Conservation (phyloP, 148 eudicot species). For the Mesembryanthemum crystallinum region DNA sequence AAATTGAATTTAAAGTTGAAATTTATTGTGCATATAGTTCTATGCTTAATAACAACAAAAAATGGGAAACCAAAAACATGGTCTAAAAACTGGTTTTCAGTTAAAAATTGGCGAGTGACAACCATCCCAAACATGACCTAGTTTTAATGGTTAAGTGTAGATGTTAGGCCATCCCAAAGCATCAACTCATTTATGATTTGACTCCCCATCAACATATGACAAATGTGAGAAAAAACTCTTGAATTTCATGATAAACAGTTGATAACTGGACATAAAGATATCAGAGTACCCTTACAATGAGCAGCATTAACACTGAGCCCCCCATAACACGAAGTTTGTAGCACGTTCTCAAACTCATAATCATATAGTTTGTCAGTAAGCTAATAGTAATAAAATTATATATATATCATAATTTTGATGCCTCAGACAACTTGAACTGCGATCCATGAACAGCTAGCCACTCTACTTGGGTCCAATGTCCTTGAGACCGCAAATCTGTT, state of each 20-base stretch:
- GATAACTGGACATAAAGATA: not conserved
- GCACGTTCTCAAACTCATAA: constrained; percentile 5
- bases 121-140: no score
- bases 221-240: not conserved
- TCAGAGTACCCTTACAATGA: not conserved
- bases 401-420: not conserved
- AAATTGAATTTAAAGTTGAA: no score
- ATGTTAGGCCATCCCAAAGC: no score
- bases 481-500: constrained; percentile 71
- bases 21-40: no score
- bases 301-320: not conserved
- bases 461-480: constrained; percentile 59
- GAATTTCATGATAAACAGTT: not conserved
- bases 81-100: no score
- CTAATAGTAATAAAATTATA: not conserved
- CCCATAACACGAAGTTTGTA: not conserved
- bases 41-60: no score
- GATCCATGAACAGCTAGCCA: not conserved
- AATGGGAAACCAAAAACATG: no score
- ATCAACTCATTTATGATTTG: not conserved
- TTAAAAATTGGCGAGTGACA: no score
- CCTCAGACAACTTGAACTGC: constrained; percentile 1
- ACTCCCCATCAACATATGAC: not conserved
- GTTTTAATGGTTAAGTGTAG: no score
- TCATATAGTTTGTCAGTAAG: not conserved